These are phyloP conservation scores for Pseudevernia furfuracea DNA, from an alignment of 495 filamentous ascomycete genomes.

Conservation along the genomic window DNA sequence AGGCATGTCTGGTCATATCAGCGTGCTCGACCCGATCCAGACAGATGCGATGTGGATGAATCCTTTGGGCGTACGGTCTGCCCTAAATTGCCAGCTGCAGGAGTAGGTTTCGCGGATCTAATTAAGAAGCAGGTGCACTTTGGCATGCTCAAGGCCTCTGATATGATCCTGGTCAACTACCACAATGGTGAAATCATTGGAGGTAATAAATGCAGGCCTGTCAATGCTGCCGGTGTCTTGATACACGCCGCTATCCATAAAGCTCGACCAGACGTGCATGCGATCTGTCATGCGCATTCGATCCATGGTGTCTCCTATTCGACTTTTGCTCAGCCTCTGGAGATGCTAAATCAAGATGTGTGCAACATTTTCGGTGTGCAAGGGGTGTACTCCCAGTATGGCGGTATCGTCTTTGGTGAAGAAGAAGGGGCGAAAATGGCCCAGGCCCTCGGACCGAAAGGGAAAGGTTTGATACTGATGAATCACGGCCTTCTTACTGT, in stretches of 20 bases:
- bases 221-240: slow-evolving; percentile 63
- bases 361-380: slow-evolving; percentile 45
- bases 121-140: slow-evolving; percentile 27
- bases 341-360: slow-evolving; percentile 51
- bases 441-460: slow-evolving; percentile 36
- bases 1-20: slow-evolving; percentile 34
- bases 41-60: slow-evolving; percentile 31
- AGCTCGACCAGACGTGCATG: slow-evolving; percentile 44
- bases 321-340: slow-evolving; percentile 40
- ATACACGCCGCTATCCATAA: slow-evolving; percentile 54
- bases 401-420: slow-evolving; percentile 45
- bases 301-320: slow-evolving; percentile 43
- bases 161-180: slow-evolving; percentile 39
- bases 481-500: slow-evolving; percentile 52
- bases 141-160: slow-evolving; percentile 42
- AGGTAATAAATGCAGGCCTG: slow-evolving; percentile 37
- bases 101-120: neutral
- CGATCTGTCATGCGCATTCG: slow-evolving; percentile 44
- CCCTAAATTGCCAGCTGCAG: neutral
- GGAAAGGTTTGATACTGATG: slow-evolving; percentile 41
- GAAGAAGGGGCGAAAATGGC: slow-evolving; percentile 48
- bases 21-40: slow-evolving; percentile 31
- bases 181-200: slow-evolving; percentile 41
- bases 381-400: slow-evolving; percentile 47
- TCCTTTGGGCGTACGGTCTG: slow-evolving; percentile 22